These are phyloP conservation scores for Actinidia chinensis DNA, from an alignment of 179 eudicot genomes.

Conservation along the genomic window DNA sequence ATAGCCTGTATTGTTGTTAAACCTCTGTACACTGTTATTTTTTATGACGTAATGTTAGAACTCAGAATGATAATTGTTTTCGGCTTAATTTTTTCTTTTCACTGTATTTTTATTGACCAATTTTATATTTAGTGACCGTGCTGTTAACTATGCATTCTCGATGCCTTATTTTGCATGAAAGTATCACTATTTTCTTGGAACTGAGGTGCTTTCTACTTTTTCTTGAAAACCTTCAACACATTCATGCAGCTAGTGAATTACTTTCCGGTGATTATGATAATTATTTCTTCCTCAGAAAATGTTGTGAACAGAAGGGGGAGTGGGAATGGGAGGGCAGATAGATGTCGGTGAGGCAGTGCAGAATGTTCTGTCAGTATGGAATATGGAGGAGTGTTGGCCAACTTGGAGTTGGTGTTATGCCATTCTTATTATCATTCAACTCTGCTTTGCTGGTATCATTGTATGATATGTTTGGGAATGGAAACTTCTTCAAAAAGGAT, in stretches of 20 bases:
- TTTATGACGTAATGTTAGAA: too few relatives aligned
- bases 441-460: conserved; percentile 49
- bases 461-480: conserved; percentile 50
- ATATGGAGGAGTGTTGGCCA: conserved; percentile 49
- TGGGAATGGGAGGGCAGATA: conserved; percentile 46
- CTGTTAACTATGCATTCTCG: neutral
- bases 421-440: conserved; percentile 47
- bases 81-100: too few relatives aligned
- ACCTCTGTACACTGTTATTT: too few relatives aligned
- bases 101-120: too few relatives aligned
- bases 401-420: conserved; percentile 53
- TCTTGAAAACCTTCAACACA: too few relatives aligned
- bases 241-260: neutral
- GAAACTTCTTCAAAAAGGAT: conserved; percentile 55
- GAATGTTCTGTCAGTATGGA: conserved; percentile 45
- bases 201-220: neutral
- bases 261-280: neutral
- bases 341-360: conserved; percentile 51
- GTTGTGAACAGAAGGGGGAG: conserved; percentile 54
- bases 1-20: too few relatives aligned
- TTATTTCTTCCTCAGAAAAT: conserved; percentile 27
- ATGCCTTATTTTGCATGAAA: neutral
- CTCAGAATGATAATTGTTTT: too few relatives aligned
- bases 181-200: neutral
- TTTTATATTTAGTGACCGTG: too few relatives aligned